phyloP scores from a whole-genome alignment of 2,329 filamentous ascomycete species.

The Pseudocercospora pini-densiflorae region DNA sequence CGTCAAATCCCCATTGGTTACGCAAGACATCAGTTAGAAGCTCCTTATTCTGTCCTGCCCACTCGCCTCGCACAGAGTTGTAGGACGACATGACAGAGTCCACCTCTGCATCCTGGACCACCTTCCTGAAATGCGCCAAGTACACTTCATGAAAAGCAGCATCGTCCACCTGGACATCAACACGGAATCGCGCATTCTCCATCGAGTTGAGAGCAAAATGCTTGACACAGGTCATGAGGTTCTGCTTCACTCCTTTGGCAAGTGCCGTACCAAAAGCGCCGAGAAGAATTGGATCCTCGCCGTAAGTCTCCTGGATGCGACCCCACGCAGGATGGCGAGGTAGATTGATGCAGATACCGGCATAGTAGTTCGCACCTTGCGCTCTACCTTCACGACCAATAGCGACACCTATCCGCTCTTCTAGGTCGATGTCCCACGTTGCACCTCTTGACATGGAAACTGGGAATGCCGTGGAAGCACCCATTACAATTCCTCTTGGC shows the following conservation, averaged over 20 bases:
- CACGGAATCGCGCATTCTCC: slow-evolving; percentile 37
- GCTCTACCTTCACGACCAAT: slow-evolving; percentile 36
- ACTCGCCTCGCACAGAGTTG: slow-evolving; percentile 26
- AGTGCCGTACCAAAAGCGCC: slow-evolving; percentile 35
- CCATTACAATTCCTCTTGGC: slow-evolving; percentile 32
- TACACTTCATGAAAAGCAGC: slow-evolving; percentile 36
- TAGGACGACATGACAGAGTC: slow-evolving; percentile 23
- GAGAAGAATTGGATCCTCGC: slow-evolving; percentile 33
- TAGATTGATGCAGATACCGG: slow-evolving; percentile 37
- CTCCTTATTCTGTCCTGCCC: slow-evolving; percentile 23
- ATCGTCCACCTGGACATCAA: slow-evolving; percentile 36
- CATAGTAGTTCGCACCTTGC: slow-evolving; percentile 37
- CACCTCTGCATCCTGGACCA: slow-evolving; percentile 19
- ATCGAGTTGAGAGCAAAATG: slow-evolving; percentile 40
- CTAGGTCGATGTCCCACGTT: slow-evolving; percentile 35
- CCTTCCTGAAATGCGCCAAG: slow-evolving; percentile 26
- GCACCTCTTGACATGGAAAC: slow-evolving; percentile 34
- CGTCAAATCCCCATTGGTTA: slow-evolving; percentile 24
- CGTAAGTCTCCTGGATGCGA: slow-evolving; percentile 33
- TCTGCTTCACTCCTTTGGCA: slow-evolving; percentile 28
- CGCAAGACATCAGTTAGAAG: slow-evolving; percentile 23
- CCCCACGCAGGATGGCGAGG: slow-evolving; percentile 35
- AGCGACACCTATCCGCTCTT: slow-evolving; percentile 32
- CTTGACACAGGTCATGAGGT: slow-evolving; percentile 40
- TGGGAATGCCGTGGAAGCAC: slow-evolving; percentile 22